phyloP scores from a whole-genome alignment of 352 stramenopile species.

The Phytophthora rubi region DNA sequence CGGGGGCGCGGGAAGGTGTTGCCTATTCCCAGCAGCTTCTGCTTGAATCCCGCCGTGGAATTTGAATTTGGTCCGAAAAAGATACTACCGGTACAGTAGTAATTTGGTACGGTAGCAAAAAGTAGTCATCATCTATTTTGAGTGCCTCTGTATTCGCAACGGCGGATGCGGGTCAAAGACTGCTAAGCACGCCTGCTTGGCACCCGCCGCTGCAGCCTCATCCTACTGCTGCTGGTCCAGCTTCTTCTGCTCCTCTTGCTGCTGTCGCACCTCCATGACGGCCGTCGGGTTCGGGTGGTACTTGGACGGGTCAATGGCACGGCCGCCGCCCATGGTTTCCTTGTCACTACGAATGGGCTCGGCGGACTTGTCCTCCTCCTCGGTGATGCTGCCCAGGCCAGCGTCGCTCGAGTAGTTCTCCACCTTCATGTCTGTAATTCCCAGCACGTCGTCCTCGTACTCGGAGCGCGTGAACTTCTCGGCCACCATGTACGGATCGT shows the following conservation, averaged over 20 bases:
- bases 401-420: constrained; percentile 71
- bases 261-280: constrained; percentile 63
- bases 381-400: constrained; percentile 39
- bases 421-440: constrained; percentile 94
- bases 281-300: constrained; percentile 72
- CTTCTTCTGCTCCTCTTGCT: constrained; percentile 43
- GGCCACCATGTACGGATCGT: constrained; percentile 71
- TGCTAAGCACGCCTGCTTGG: constrained; percentile 18
- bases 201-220: constrained; percentile 32
- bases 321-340: constrained; percentile 63
- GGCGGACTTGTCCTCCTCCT: constrained; percentile 42
- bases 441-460: constrained; percentile 93
- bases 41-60: background rate
- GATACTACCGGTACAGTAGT: background rate
- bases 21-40: background rate
- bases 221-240: constrained; percentile 41
- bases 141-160: constrained; percentile 36
- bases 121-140: constrained; percentile 38
- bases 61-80: background rate
- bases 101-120: constrained; percentile 21
- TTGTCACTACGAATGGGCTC: constrained; percentile 64
- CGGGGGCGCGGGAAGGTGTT: background rate
- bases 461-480: constrained; percentile 89
- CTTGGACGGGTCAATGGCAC: constrained; percentile 55
- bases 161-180: constrained; percentile 25